phyloP scores from a whole-genome alignment of 148 eudicot genomes.

The Fagopyrum tataricum region DNA sequence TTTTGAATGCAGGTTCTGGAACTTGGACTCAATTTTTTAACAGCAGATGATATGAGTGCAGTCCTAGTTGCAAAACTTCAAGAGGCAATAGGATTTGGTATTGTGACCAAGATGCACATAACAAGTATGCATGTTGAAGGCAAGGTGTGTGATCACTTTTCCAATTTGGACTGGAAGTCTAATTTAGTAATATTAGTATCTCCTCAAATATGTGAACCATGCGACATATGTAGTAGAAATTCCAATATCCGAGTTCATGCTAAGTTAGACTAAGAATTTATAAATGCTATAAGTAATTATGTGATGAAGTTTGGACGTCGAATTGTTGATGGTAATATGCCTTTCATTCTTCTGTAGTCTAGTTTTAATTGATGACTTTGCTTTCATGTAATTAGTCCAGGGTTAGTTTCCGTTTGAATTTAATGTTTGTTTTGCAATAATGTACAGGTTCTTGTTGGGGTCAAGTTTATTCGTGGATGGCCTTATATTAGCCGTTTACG shows the following conservation, averaged over 20 bases:
- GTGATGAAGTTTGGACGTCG: not conserved
- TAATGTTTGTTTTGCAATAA: not conserved
- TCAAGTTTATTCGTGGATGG: slow-evolving; percentile 79
- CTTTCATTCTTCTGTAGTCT: not conserved
- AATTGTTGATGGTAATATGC: not conserved
- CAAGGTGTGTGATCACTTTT: slow-evolving; percentile 26
- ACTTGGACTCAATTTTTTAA: slow-evolving; percentile 79
- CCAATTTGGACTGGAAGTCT: not conserved
- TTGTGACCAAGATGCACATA: slow-evolving; percentile 66
- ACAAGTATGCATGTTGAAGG: slow-evolving; percentile 94
- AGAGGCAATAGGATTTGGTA: slow-evolving; percentile 81
- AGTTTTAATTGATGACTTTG: not conserved
- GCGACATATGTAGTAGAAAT: not conserved
- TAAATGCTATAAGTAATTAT: not conserved
- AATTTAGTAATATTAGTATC: not conserved
- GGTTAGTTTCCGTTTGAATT: not conserved
- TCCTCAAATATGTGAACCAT: not conserved
- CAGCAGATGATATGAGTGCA: slow-evolving; percentile 88
- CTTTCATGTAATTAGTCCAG: not conserved
- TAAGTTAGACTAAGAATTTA: not conserved
- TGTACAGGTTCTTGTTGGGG: slow-evolving; percentile 60
- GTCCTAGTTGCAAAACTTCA: slow-evolving; percentile 61
- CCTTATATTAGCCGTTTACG: slow-evolving; percentile 86
- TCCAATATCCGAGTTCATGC: not conserved
- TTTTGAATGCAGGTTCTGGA: slow-evolving; percentile 40